These are phyloP conservation scores for Dipodascus geniculatus DNA, from an alignment of 805 yeast genomes.

Conservation along the genomic window DNA sequence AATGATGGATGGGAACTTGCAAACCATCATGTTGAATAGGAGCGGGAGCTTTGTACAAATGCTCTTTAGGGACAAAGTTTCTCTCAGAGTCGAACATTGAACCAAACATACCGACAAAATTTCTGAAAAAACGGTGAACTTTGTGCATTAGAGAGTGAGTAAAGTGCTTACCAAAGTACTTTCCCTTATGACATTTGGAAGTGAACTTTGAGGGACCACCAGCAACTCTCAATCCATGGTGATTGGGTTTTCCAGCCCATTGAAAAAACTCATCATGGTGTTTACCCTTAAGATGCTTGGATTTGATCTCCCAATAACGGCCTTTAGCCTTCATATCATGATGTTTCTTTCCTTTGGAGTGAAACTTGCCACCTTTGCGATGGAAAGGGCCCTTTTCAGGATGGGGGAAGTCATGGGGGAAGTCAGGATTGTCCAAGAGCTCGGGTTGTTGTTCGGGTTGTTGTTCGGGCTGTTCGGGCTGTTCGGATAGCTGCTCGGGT, in stretches of 20 bases:
- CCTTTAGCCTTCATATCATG: background rate
- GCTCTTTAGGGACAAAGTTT: background rate
- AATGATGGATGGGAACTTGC: background rate
- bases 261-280: background rate
- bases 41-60: background rate
- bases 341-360: background rate
- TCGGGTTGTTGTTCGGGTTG: too few species aligned
- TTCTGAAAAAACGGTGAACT: background rate
- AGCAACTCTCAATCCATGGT: background rate
- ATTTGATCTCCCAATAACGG: background rate
- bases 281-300: background rate
- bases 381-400: background rate
- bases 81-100: too few species aligned
- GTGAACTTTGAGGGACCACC: background rate
- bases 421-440: too few species aligned
- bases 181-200: background rate
- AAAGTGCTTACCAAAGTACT: background rate
- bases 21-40: background rate
- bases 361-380: background rate
- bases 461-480: too few species aligned
- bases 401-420: too few species aligned
- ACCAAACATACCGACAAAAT: background rate
- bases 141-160: background rate
- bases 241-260: background rate
- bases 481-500: too few species aligned